These are phyloP conservation scores for Saussurea involucrata DNA, from an alignment of 129 eudicot genomes.

Conservation along the genomic window DNA sequence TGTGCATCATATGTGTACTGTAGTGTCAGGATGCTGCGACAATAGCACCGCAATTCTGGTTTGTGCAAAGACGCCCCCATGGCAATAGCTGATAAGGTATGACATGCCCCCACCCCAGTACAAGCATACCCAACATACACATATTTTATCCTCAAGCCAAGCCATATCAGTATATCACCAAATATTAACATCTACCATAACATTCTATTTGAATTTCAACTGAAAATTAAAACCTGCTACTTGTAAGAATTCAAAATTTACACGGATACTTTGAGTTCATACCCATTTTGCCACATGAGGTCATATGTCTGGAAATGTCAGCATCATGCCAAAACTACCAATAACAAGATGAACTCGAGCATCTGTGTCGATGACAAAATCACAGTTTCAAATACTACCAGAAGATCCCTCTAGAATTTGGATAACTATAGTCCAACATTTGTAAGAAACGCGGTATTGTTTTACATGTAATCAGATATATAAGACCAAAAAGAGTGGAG, in stretches of 20 bases:
- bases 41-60: too few relatives aligned
- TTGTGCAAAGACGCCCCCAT: too few relatives aligned
- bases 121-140: too few relatives aligned
- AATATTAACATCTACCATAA: not conserved
- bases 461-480: not conserved
- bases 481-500: slow-evolving; percentile 2
- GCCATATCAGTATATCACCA: not conserved
- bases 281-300: not conserved
- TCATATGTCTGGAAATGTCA: not conserved
- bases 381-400: not conserved
- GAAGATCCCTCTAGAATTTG: too few relatives aligned
- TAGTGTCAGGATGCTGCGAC: not conserved
- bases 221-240: not conserved
- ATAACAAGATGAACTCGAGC: not conserved
- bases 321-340: not conserved
- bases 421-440: too few relatives aligned
- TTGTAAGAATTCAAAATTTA: not conserved
- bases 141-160: not conserved
- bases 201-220: not conserved
- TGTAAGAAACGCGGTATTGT: not conserved
- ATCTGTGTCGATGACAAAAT: not conserved
- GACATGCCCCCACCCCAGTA: too few relatives aligned
- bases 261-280: not conserved
- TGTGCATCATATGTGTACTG: too few relatives aligned
- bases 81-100: too few relatives aligned